Evolutionary conservation across 2,329 filamentous ascomycete species (phyloP), one percentile per base, ranked within the genome.

Genomic region (Talaromyces sp.): DNA sequence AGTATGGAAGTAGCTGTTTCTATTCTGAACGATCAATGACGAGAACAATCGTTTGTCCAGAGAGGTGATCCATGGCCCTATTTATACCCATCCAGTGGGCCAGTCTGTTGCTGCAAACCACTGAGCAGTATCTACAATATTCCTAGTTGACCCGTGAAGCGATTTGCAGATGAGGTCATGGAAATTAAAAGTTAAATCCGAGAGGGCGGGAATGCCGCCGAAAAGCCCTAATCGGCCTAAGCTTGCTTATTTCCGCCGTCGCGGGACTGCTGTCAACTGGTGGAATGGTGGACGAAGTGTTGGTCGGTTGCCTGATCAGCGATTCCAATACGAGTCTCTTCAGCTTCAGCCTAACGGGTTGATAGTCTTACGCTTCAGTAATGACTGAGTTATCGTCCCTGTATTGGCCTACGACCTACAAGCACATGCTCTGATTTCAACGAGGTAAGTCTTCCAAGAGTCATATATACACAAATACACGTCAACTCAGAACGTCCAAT

Each of bases 401-500:
- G 25, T 50, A 31, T 54, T 37, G 50, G 21, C 50, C 31, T 18
- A 31, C 11, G 50, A 35, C 50, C 31, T 18, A 31, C 11, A 54
- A 9, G n/a, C 18, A 35, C 50, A 16, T 33, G 37, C 9, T 16
- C 21, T 48, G 31, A 33, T 28, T 31, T 6, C n/a, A 12, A 16
- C 23, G 6, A 3, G 3, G 28, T 28, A 48, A 48, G 25, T 31
- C 46, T 50, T 31, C 23, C 3, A 46, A 31, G 7, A 50, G 46
- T 28, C 46, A 50, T 31, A 50, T n/a, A 37, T 18, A 54, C 42
- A 21, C 6, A 31, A 18, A 16, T 37, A 54, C 48, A 54, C 50
- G 31, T 35, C 48, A 33, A 52, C 28, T n/a, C 28, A 54, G 21
- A 55, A 57, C 37, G n/a, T 56, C 33, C 21, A 42, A 57, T 57